Percentiles rank a stretch among this genome's conserved stretches.
These are phyloP conservation scores for Rhodotorula kratochvilovae DNA, from an alignment of 768 basidiomycete genomes.

Conservation along the genomic window DNA sequence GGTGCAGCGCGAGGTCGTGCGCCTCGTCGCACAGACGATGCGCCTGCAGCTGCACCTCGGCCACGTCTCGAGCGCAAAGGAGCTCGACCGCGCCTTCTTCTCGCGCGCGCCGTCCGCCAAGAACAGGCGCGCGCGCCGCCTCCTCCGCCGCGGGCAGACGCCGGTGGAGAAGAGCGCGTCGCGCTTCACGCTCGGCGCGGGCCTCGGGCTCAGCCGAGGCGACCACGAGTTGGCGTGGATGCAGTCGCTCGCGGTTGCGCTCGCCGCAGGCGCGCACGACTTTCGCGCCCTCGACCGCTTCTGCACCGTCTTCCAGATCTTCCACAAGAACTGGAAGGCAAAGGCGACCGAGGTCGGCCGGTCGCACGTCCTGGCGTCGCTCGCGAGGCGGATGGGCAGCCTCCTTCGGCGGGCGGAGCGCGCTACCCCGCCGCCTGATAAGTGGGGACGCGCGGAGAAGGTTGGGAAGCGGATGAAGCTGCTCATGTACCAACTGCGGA, in stretches of 20 bases:
- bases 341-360: too few species aligned
- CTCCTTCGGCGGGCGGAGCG: background rate
- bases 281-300: background rate
- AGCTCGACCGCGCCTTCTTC: constrained; percentile 36
- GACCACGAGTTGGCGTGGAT: constrained; percentile 23
- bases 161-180: background rate
- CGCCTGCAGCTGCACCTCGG: constrained; percentile 17
- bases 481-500: background rate
- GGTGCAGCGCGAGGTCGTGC: constrained; percentile 2
- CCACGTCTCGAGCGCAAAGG: constrained; percentile 5
- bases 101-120: background rate
- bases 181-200: background rate
- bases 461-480: background rate
- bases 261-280: background rate
- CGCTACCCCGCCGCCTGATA: background rate
- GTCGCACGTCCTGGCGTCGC: constrained; percentile 9
- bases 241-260: constrained; percentile 15
- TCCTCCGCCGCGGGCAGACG: background rate
- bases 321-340: background rate
- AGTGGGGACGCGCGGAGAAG: background rate
- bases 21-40: constrained; percentile 32
- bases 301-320: background rate
- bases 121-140: too few species aligned
- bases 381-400: constrained; percentile 4
- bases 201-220: constrained; percentile 13